Conservation (phyloP, 2,329 filamentous ascomycete species). For the Epichloe amarillans region DNA sequence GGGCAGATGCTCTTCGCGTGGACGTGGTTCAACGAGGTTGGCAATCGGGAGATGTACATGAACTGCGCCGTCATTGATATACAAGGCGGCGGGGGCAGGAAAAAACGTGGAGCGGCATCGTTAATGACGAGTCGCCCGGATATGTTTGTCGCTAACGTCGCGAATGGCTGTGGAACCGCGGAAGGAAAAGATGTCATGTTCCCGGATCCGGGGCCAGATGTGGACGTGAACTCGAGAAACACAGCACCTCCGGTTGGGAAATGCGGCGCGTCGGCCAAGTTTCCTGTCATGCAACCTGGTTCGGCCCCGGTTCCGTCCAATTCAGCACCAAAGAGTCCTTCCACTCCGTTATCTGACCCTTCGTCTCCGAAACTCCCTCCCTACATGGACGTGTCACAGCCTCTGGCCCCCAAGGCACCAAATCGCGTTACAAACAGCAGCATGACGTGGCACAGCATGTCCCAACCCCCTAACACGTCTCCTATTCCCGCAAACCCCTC, state of each 20-base stretch:
- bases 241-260: background rate
- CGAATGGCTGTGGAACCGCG: constrained; percentile 39
- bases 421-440: background rate
- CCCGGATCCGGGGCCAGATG: constrained; percentile 46
- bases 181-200: constrained; percentile 45
- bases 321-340: background rate
- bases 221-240: constrained; percentile 11
- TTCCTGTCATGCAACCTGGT: background rate
- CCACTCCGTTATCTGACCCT: background rate
- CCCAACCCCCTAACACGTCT: background rate
- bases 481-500: background rate
- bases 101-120: constrained; percentile 13
- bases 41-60: constrained; percentile 59
- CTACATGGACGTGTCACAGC: background rate
- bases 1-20: constrained; percentile 43
- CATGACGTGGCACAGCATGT: background rate
- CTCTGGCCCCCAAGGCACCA: background rate
- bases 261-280: background rate
- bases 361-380: background rate
- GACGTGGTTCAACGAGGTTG: constrained; percentile 50
- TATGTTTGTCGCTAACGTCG: constrained; percentile 55
- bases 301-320: background rate
- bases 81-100: constrained; percentile 18
- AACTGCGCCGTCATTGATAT: constrained; percentile 50
- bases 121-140: constrained; percentile 40